Percentiles rank a stretch among this genome's conserved stretches.
Evolutionary conservation across 306 rosid species (phyloP).

Genomic region (Begonia fuchsioides): DNA sequence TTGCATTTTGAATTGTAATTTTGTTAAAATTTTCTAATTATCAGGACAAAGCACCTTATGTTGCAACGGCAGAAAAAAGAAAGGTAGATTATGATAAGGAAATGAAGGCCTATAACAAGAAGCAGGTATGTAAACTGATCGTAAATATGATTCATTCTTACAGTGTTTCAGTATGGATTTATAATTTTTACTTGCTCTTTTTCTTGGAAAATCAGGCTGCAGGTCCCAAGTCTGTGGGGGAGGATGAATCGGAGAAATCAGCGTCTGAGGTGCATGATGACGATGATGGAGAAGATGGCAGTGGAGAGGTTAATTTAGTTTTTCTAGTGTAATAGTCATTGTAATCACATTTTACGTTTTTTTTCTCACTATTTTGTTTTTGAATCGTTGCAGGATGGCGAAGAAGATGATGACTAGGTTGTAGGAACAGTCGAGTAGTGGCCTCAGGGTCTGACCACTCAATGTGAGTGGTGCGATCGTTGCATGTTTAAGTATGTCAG

Average conservation of each 20-base stretch:
- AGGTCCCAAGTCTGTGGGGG: conserved; percentile 43
- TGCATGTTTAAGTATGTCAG: conserved; percentile 29
- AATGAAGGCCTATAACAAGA: no score
- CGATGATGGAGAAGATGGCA: conserved; percentile 62
- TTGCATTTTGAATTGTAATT: no score
- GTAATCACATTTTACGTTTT: no score
- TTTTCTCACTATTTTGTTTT: no score
- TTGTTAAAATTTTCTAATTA: no score
- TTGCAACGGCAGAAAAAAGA: conserved; percentile 59
- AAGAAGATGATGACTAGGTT: conserved; percentile 54
- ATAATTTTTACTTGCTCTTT: no score
- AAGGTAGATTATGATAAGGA: no score
- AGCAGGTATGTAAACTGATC: conserved; percentile 24
- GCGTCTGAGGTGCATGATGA: conserved; percentile 77
- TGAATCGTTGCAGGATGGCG: conserved; percentile 41
- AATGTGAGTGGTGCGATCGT: conserved; percentile 25
- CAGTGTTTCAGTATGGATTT: no score
- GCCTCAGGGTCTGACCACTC: conserved; percentile 14
- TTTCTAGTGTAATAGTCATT: no score
- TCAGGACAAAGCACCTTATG: conserved; percentile 75
- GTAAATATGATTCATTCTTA: no score
- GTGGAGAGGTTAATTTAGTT: conserved; percentile 39
- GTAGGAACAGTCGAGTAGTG: conserved; percentile 16
- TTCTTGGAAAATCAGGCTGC: conserved; percentile 33
- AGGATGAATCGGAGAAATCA: conserved; percentile 62